These are phyloP conservation scores for Metarhizium album DNA, from an alignment of 2,329 filamentous ascomycete genomes.

Conservation along the genomic window DNA sequence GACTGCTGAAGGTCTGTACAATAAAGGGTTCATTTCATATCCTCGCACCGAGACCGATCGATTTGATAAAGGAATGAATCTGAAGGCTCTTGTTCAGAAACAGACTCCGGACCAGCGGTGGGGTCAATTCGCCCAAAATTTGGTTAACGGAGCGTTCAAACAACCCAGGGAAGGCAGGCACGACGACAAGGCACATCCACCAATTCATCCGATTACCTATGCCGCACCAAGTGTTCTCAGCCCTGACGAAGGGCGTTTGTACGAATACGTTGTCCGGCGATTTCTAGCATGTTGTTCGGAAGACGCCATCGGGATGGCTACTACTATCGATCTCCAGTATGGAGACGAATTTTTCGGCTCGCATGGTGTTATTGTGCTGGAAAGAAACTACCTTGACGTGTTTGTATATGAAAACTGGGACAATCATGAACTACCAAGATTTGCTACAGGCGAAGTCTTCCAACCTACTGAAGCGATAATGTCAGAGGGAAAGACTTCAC, in stretches of 20 bases:
- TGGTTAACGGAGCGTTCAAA: slow-evolving; percentile 67
- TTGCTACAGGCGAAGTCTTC: slow-evolving; percentile 69
- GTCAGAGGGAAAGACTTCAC: slow-evolving; percentile 77
- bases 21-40: slow-evolving; percentile 93
- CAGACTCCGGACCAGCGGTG: slow-evolving; percentile 68
- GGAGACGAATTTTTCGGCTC: slow-evolving; percentile 75
- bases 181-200: slow-evolving; percentile 95
- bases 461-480: slow-evolving; percentile 83
- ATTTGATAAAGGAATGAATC: slow-evolving; percentile 82
- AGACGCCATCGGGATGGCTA: slow-evolving; percentile 78
- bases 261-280: slow-evolving; percentile 84
- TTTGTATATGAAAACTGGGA: slow-evolving; percentile 97
- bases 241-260: slow-evolving; percentile 63
- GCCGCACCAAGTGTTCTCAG: slow-evolving; percentile 53
- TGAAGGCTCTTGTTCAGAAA: slow-evolving; percentile 69
- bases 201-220: slow-evolving; percentile 91
- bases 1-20: slow-evolving; percentile 78
- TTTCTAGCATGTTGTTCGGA: slow-evolving; percentile 95
- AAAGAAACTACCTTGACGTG: slow-evolving; percentile 88
- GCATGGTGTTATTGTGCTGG: slow-evolving; percentile 72
- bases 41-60: slow-evolving; percentile 95
- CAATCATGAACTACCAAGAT: slow-evolving; percentile 72
- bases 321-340: slow-evolving; percentile 75
- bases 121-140: slow-evolving; percentile 68
- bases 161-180: slow-evolving; percentile 74